Evolutionary conservation across 1,139 yeast genomes (phyloP).

Genomic region (Groenewaldozyma sp.): DNA sequence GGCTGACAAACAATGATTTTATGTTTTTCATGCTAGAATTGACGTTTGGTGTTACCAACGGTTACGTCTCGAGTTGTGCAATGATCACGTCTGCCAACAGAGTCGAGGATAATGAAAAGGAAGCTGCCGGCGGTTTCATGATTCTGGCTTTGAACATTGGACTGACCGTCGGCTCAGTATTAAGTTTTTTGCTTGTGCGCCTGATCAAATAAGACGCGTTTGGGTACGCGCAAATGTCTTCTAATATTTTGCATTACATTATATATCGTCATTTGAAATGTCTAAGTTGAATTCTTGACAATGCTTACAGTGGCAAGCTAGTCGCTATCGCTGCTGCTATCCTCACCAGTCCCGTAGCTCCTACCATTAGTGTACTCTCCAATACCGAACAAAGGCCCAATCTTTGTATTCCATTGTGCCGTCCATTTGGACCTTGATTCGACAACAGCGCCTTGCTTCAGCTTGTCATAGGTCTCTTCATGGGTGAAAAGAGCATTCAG

Average conservation of each 20-base stretch:
- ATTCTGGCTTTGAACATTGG: slow-evolving; percentile 69
- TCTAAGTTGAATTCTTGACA: background rate
- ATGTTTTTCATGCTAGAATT: slow-evolving; percentile 64
- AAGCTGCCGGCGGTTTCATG: slow-evolving; percentile 92
- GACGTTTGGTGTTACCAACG: slow-evolving; percentile 76
- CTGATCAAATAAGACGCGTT: slow-evolving; percentile 8
- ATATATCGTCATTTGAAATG: too few relatives aligned
- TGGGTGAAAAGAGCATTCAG: slow-evolving; percentile 41
- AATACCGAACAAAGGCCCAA: slow-evolving; percentile 34
- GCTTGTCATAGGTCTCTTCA: slow-evolving; percentile 25
- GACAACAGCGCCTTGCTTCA: slow-evolving; percentile 58
- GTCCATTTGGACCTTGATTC: slow-evolving; percentile 72
- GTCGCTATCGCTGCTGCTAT: background rate
- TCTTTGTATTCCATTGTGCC: slow-evolving; percentile 51
- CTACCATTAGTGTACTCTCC: slow-evolving; percentile 22
- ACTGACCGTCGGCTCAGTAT: slow-evolving; percentile 63
- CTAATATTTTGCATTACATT: too few relatives aligned
- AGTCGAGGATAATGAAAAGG: slow-evolving; percentile 55
- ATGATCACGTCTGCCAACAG: slow-evolving; percentile 69
- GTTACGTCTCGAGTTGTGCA: slow-evolving; percentile 71
- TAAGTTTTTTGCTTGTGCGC: slow-evolving; percentile 57
- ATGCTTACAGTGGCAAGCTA: too few relatives aligned
- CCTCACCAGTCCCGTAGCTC: slow-evolving; percentile 6
- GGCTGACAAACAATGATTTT: slow-evolving; percentile 48
- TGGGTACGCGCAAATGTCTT: background rate